Percentiles rank a stretch among this genome's conserved stretches.
Evolutionary conservation across 257 asterid species (phyloP).

Genomic region (Thymus quinquecostatus): DNA sequence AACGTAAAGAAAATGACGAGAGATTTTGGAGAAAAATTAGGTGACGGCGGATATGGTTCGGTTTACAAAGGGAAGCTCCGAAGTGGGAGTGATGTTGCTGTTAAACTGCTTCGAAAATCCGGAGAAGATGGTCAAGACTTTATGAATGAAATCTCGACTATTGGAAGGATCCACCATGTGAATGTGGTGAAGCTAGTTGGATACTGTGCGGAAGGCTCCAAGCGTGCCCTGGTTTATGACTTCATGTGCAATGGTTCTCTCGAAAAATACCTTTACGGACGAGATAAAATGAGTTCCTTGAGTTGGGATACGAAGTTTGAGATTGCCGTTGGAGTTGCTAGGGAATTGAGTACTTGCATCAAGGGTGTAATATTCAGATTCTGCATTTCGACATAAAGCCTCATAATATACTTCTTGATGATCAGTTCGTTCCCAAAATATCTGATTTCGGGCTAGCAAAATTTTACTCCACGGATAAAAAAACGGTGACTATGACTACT

Average conservation of each 20-base stretch:
- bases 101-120: constrained; percentile 30
- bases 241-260: constrained; percentile 18
- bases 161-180: constrained; percentile 30
- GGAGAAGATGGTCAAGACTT: constrained; percentile 34
- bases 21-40: constrained; percentile 1
- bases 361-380: constrained; percentile 7
- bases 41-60: constrained; percentile 26
- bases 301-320: constrained; percentile 5
- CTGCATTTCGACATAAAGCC: constrained; percentile 38
- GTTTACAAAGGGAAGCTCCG: constrained; percentile 41
- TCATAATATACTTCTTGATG: constrained; percentile 16
- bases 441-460: constrained; percentile 36
- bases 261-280: neutral
- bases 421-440: constrained; percentile 30
- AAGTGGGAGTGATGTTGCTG: constrained; percentile 41
- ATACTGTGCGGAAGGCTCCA: constrained; percentile 11
- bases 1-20: neutral
- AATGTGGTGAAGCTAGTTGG: constrained; percentile 19
- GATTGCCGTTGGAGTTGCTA: constrained; percentile 34
- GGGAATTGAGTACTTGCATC: constrained; percentile 35
- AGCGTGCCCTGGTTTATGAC: constrained; percentile 5
- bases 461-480: constrained; percentile 11
- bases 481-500: constrained; percentile 27
- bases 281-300: neutral
- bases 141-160: constrained; percentile 43